Base-by-base conservation (phyloP, 345 rosid species). In the Linum trigynum region DNA sequence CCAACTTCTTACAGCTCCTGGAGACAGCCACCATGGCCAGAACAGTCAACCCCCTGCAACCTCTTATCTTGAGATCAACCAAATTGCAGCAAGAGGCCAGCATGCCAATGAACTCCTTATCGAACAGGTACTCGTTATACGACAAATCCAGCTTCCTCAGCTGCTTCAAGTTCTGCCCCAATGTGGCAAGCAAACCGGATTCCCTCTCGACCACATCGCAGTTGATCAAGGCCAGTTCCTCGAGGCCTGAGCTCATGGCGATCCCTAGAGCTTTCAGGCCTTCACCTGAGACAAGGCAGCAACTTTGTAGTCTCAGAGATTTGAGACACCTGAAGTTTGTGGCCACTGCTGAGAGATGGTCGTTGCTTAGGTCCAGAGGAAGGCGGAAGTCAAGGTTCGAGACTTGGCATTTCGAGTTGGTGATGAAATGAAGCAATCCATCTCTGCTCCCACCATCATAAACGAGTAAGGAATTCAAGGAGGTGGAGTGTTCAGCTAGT, bases 381-480 rank as follows among this genome's bases (percentile, higher is more conserved):
- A 92, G 72, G 9, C 98, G 85, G 23, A 92, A 75, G 71, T 89
- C 96, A 14, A 92, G 81, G 37, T 59, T 86, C 35, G 64, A 76
- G 69, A 89, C 65, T 59, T 78, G 73, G 60, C 84, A 86, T 55
- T 78, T 75, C 67, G 79, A 80, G 65, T 75, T 79, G 45, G 50
- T 82, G 53, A 92, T 76, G 72, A 89, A 92, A 14, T 81, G 84
- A 71, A 77, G 90, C 56, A 92, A 84, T 2, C 90, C 88, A 17
- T 89, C 91, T 62, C 75, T 69, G 56, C 84, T 80, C 10, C 98
- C 90, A 12, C 98, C 98, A 68, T 92, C 96, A 63, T 89, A 79
- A 4, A 92, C 75, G 77, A 89, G 62, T 0, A 92, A 80, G 71
- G 98, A 89, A 1, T 50, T 78, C 55, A 92, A 71, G 38, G 78